These are phyloP conservation scores for Rickenella mellea DNA, from an alignment of 768 basidiomycete species.

Conservation along the genomic window DNA sequence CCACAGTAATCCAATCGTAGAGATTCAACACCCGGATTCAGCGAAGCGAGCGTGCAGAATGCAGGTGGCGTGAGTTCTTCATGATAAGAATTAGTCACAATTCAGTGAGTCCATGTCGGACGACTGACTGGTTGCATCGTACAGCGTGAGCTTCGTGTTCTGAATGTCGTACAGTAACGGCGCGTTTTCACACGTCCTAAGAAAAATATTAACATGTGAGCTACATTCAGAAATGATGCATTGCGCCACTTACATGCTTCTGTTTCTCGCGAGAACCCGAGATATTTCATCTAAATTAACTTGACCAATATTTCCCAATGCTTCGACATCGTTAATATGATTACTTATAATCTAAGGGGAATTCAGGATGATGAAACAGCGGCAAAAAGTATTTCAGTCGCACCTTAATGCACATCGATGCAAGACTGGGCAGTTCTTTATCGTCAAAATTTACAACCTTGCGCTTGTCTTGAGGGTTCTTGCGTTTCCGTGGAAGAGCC, in stretches of 20 bases:
- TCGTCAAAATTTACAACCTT: constrained; percentile 64
- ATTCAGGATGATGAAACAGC: neutral
- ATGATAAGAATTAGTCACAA: neutral
- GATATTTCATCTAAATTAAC: constrained; percentile 80
- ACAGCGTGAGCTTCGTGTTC: constrained; percentile 62
- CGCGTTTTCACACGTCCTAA: constrained; percentile 70
- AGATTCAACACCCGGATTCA: constrained; percentile 76
- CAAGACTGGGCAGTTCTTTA: constrained; percentile 58
- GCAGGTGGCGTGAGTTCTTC: constrained; percentile 63
- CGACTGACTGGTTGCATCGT: constrained; percentile 83
- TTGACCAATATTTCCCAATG: constrained; percentile 78
- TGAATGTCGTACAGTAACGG: constrained; percentile 74
- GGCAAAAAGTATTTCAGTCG: constrained; percentile 8
- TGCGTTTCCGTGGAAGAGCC: constrained; percentile 49
- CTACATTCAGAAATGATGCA: neutral
- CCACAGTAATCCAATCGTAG: constrained; percentile 86
- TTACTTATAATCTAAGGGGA: constrained; percentile 62
- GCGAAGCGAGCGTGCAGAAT: constrained; percentile 57
- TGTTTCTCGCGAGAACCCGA: constrained; percentile 71
- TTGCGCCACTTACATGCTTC: constrained; percentile 56
- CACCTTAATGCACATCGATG: constrained; percentile 75
- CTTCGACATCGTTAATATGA: constrained; percentile 84
- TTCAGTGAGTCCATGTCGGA: neutral
- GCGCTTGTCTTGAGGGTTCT: constrained; percentile 54
- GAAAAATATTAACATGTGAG: constrained; percentile 3